Evolutionary conservation across 495 filamentous ascomycete genomes (phyloP).

Genomic region (Gamarada debralockiae): DNA sequence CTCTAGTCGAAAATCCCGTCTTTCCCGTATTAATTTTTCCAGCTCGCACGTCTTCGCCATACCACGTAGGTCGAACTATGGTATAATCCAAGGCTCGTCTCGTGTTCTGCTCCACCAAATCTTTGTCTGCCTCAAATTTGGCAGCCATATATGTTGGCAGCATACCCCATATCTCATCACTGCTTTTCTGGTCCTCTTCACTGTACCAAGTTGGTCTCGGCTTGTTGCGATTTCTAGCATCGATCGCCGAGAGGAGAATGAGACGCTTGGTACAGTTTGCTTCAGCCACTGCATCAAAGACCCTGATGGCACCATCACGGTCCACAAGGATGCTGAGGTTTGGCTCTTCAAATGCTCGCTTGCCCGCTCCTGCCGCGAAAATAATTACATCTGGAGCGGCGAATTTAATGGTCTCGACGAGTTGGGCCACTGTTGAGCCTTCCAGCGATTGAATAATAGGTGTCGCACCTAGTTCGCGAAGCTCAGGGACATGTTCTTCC

Average conservation of each 20-base stretch:
- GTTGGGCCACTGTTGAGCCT: constrained; percentile 24
- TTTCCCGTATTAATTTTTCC: constrained; percentile 28
- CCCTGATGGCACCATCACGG: constrained; percentile 28
- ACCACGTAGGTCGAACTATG: constrained; percentile 29
- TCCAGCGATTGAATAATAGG: constrained; percentile 34
- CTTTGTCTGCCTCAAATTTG: constrained; percentile 29
- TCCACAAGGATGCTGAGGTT: constrained; percentile 29
- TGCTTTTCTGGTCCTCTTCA: constrained; percentile 23
- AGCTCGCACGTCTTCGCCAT: constrained; percentile 20
- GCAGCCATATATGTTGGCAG: constrained; percentile 28
- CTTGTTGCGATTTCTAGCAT: constrained; percentile 29
- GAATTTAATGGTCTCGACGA: constrained; percentile 22
- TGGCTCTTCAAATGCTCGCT: constrained; percentile 21
- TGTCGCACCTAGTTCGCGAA: constrained; percentile 28
- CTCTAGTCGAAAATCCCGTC: constrained; percentile 14
- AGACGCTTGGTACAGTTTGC: constrained; percentile 27
- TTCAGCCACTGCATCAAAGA: constrained; percentile 31
- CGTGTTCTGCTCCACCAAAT: constrained; percentile 27
- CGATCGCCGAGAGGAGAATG: constrained; percentile 30
- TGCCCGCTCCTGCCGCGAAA: constrained; percentile 30
- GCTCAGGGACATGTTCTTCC: constrained; percentile 21
- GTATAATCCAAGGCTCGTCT: constrained; percentile 29
- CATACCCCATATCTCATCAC: constrained; percentile 24
- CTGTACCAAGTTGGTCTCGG: constrained; percentile 30
- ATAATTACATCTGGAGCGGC: constrained; percentile 22